Conservation (phyloP, 2,329 filamentous ascomycete genomes). For the Colletotrichum sp. region DNA sequence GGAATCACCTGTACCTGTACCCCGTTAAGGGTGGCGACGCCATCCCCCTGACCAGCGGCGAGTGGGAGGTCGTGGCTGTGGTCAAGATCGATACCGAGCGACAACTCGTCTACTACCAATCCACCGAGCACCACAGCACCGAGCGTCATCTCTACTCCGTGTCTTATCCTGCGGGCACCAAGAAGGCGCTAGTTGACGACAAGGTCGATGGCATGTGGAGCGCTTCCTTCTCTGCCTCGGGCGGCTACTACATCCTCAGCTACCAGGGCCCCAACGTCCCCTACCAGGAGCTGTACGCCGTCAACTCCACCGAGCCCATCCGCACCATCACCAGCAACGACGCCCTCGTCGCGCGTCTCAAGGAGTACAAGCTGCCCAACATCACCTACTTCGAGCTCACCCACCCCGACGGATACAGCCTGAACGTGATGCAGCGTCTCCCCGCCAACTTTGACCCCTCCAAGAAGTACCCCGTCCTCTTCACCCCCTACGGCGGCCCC, state of each 20-base stretch:
- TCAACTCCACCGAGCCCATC: slow-evolving; percentile 58
- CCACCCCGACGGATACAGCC: slow-evolving; percentile 63
- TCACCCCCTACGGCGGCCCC: slow-evolving; percentile 73
- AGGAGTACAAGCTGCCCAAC: slow-evolving; percentile 67
- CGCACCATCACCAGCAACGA: slow-evolving; percentile 66
- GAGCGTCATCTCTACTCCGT: slow-evolving; percentile 73
- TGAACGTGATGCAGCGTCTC: slow-evolving; percentile 70
- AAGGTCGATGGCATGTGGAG: slow-evolving; percentile 62
- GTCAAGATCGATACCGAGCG: slow-evolving; percentile 62
- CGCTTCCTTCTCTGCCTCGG: slow-evolving; percentile 68
- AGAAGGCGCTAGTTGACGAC: slow-evolving; percentile 67
- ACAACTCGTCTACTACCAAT: slow-evolving; percentile 67
- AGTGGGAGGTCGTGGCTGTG: slow-evolving; percentile 69
- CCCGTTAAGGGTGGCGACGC: slow-evolving; percentile 60
- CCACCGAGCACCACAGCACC: slow-evolving; percentile 69
- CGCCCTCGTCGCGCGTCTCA: slow-evolving; percentile 57
- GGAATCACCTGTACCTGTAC: slow-evolving; percentile 70
- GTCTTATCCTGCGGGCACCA: slow-evolving; percentile 57
- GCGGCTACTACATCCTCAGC: slow-evolving; percentile 68
- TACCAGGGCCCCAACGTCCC: slow-evolving; percentile 72
- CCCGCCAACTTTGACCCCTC: slow-evolving; percentile 67
- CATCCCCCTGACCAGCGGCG: slow-evolving; percentile 64
- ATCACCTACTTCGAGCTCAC: slow-evolving; percentile 67
- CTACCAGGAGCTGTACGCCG: slow-evolving; percentile 69
- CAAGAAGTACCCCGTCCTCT: slow-evolving; percentile 70